Percentiles rank a stretch among this genome's conserved stretches.
Conservation (phyloP, 2,329 filamentous ascomycete species). For the Volutella citrinella region DNA sequence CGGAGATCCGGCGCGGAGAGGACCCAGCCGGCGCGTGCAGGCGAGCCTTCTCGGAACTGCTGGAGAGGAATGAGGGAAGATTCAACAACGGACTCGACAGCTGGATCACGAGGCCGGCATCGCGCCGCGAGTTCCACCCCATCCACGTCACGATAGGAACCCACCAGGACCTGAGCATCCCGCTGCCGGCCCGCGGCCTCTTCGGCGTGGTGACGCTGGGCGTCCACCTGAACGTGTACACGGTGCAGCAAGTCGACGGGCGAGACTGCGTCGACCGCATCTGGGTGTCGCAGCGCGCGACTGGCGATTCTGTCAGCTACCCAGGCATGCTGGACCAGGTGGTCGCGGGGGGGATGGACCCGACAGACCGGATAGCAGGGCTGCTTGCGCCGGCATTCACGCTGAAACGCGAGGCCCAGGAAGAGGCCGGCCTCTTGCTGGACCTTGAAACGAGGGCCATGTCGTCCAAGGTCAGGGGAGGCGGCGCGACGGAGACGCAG, state of each 20-base stretch:
- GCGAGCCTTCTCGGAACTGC: conserved; percentile 20
- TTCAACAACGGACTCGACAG: conserved; percentile 24
- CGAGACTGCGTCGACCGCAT: conserved; percentile 23
- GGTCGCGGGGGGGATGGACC: conserved; percentile 35
- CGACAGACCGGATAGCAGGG: conserved; percentile 22
- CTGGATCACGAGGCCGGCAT: conserved; percentile 22
- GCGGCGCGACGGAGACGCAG: not conserved
- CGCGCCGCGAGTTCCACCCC: conserved; percentile 24
- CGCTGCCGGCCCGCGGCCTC: conserved; percentile 31
- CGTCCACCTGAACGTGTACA: conserved; percentile 36
- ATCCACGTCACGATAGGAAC: conserved; percentile 23
- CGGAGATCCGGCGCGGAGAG: conserved; percentile 17
- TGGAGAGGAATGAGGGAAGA: conserved; percentile 22
- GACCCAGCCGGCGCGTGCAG: conserved; percentile 6
- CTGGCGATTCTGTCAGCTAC: conserved; percentile 26
- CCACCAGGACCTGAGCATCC: conserved; percentile 25
- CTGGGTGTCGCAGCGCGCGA: conserved; percentile 33
- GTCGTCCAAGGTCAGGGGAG: too few relatives aligned
- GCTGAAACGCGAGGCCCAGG: conserved; percentile 30
- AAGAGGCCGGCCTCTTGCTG: conserved; percentile 31
- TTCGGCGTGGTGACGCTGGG: conserved; percentile 35
- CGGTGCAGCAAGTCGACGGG: conserved; percentile 19
- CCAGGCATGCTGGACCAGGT: conserved; percentile 35
- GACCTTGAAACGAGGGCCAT: conserved; percentile 20
- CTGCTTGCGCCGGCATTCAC: conserved; percentile 21